phyloP scores from a whole-genome alignment of 352 stramenopile genomes.

The Pythium rishiriense region DNA sequence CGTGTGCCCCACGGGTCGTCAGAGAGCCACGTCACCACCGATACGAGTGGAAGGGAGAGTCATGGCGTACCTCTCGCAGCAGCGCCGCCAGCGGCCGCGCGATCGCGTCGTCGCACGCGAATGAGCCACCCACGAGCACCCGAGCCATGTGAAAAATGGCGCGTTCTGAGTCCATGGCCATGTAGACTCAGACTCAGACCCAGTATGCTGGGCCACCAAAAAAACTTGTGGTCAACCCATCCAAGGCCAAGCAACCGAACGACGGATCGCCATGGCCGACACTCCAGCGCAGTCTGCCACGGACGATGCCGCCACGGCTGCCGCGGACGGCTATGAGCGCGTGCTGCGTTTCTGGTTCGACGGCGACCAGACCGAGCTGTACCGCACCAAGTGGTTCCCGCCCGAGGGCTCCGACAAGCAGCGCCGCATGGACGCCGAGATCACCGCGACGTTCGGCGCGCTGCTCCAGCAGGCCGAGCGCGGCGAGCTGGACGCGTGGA shows the following conservation, averaged over 20 bases:
- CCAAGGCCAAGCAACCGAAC: too few relatives aligned
- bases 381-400: conserved; percentile 69
- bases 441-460: conserved; percentile 38
- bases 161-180: background rate
- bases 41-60: too few relatives aligned
- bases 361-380: conserved; percentile 47
- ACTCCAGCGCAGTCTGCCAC: background rate
- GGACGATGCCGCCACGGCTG: background rate
- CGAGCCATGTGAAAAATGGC: too few relatives aligned
- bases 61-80: conserved; percentile 47
- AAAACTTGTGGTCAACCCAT: background rate
- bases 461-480: conserved; percentile 47
- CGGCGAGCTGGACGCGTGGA: conserved; percentile 54
- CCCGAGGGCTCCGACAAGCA: conserved; percentile 50
- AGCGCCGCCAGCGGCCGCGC: conserved; percentile 53
- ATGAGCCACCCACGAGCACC: conserved; percentile 54
- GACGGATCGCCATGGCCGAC: background rate
- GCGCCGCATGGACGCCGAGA: conserved; percentile 39
- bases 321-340: background rate
- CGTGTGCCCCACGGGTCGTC: too few relatives aligned
- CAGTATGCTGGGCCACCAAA: too few relatives aligned
- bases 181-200: conserved; percentile 5
- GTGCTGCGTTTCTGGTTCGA: conserved; percentile 72
- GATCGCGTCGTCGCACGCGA: conserved; percentile 59
- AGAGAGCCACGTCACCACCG: too few relatives aligned